Percentiles rank a stretch among this genome's conserved stretches.
Conservation (phyloP, 164 flowering plant species). For the Echeveria elegans region DNA sequence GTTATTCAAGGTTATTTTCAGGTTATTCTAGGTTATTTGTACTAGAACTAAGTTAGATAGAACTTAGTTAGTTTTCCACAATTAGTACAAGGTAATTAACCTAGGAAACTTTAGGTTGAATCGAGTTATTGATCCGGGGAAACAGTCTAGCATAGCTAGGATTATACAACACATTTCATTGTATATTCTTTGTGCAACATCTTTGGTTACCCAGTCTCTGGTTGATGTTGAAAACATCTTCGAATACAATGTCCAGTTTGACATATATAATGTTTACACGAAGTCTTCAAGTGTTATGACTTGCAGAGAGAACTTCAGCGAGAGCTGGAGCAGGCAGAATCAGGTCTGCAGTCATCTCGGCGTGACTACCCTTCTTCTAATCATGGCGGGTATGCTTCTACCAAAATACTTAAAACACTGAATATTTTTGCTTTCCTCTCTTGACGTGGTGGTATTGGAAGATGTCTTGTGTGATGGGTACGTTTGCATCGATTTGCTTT, state of each 20-base stretch:
- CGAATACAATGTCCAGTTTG: background rate
- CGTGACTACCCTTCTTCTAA: conserved; percentile 65
- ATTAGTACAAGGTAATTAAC: no score
- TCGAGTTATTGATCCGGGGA: no score
- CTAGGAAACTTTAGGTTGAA: no score
- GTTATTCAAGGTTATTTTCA: background rate
- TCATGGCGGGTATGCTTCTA: conserved; percentile 39
- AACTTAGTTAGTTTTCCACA: no score
- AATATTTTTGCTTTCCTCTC: background rate
- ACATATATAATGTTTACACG: background rate
- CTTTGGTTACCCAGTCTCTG: background rate
- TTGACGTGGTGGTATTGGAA: background rate
- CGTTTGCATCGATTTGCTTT: no score
- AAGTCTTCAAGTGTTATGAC: background rate
- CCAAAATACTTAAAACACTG: no score
- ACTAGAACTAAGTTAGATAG: no score
- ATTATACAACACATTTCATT: background rate
- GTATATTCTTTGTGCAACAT: background rate
- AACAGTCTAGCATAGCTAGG: no score
- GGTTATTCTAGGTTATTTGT: no score
- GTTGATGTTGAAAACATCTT: background rate
- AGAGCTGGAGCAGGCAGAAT: conserved; percentile 77
- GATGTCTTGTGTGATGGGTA: background rate
- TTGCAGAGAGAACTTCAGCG: conserved; percentile 85
- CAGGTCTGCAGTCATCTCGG: conserved; percentile 63